Percentiles rank a stretch among this genome's conserved stretches.
Conservation (phyloP, 805 yeast species). For the Huiozyma naganishii region DNA sequence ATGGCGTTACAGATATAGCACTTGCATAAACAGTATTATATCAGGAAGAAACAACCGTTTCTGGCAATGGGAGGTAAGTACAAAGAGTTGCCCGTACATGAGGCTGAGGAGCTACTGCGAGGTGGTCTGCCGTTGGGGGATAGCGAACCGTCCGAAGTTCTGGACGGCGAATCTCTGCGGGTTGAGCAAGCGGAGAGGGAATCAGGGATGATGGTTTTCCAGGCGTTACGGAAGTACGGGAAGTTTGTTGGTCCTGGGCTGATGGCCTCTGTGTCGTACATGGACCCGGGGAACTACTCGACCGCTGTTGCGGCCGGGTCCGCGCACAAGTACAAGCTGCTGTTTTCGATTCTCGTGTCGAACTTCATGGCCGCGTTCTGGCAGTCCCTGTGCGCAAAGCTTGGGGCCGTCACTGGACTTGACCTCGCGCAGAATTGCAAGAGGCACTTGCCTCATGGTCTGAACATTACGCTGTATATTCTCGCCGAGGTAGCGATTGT, state of each 20-base stretch:
- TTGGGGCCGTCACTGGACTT: conserved; percentile 90
- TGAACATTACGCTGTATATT: conserved; percentile 54
- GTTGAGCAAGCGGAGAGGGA: no score
- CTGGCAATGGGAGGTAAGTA: no score
- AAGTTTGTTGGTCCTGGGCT: conserved; percentile 88
- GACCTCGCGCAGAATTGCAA: conserved; percentile 85
- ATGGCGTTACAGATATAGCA: no score
- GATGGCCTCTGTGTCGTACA: conserved; percentile 89
- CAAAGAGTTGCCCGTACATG: background rate
- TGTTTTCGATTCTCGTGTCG: conserved; percentile 69
- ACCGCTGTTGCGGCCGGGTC: conserved; percentile 94
- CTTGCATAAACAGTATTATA: no score
- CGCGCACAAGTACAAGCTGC: conserved; percentile 63
- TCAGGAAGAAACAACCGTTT: no score
- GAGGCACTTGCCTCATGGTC: conserved; percentile 51
- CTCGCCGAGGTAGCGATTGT: conserved; percentile 86
- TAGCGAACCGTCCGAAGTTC: no score
- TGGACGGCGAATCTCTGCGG: no score
- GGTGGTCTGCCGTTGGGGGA: background rate
- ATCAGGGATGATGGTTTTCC: background rate
- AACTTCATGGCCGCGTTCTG: conserved; percentile 80
- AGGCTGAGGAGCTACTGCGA: background rate
- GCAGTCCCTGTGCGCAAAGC: conserved; percentile 73
- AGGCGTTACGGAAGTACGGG: conserved; percentile 36
- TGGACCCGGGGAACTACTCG: conserved; percentile 97